phyloP scores from a whole-genome alignment of 148 eudicot genomes.

The Nepenthes gracilis region DNA sequence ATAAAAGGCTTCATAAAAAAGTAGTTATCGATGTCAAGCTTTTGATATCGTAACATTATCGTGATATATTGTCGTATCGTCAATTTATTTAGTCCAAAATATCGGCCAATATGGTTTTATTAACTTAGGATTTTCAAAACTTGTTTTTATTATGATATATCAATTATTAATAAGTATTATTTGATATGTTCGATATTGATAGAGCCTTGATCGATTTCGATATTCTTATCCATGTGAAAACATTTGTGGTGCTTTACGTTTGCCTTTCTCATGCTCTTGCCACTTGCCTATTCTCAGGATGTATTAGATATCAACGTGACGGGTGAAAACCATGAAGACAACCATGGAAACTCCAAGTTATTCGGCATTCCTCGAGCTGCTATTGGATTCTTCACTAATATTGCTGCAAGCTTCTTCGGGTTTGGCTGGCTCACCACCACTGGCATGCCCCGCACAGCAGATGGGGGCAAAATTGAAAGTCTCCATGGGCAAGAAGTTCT shows the following conservation, averaged over 20 bases:
- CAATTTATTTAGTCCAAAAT: too few relatives aligned
- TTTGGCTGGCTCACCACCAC: slow-evolving; percentile 21
- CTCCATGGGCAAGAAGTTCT: slow-evolving; percentile 22
- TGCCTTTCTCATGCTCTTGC: too few relatives aligned
- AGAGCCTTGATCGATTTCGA: too few relatives aligned
- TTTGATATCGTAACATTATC: background rate
- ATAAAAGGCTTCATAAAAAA: too few relatives aligned
- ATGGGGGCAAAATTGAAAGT: slow-evolving; percentile 17
- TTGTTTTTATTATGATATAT: too few relatives aligned
- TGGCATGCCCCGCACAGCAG: slow-evolving; percentile 18
- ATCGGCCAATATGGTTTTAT: too few relatives aligned
- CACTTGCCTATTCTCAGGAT: slow-evolving; percentile 23
- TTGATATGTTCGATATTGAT: background rate
- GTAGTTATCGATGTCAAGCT: too few relatives aligned
- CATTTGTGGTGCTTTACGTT: too few relatives aligned
- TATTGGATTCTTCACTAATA: slow-evolving; percentile 28
- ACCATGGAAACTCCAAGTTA: slow-evolving; percentile 3
- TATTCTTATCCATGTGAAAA: too few relatives aligned
- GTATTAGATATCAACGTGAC: slow-evolving; percentile 6
- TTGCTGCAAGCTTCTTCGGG: slow-evolving; percentile 42
- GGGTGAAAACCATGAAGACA: slow-evolving; percentile 13
- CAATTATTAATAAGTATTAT: too few relatives aligned
- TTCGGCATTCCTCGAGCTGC: slow-evolving; percentile 27
- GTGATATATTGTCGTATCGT: background rate
- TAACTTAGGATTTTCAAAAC: background rate